A percentile compares a stretch with the other conserved stretches of the same genome.
Evolutionary conservation across 257 asterid genomes (phyloP).

Genomic region (Cordia subcordata): DNA sequence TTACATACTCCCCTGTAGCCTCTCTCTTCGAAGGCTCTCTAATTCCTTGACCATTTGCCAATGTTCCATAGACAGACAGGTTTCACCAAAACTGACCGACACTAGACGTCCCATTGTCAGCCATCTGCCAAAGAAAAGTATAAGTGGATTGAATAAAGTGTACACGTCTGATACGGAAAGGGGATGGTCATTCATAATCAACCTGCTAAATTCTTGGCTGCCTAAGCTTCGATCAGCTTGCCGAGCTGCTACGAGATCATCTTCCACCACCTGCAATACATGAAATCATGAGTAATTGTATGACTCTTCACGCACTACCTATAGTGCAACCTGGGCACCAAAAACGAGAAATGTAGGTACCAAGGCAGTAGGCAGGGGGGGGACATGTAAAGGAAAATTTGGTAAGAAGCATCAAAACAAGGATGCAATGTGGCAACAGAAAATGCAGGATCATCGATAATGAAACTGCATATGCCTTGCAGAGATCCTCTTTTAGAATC

Average conservation of each 20-base stretch:
- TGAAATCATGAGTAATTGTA: background rate
- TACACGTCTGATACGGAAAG: slow-evolving; percentile 3
- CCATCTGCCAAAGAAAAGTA: slow-evolving; percentile 54
- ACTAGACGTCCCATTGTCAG: slow-evolving; percentile 77
- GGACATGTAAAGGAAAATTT: too few relatives aligned
- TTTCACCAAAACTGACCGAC: slow-evolving; percentile 73
- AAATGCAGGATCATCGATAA: too few relatives aligned
- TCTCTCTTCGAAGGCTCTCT: slow-evolving; percentile 61
- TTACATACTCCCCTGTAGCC: slow-evolving; percentile 32
- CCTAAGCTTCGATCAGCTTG: slow-evolving; percentile 81
- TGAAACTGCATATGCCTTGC: too few relatives aligned
- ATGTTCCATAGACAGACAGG: slow-evolving; percentile 60
- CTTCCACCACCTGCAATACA: slow-evolving; percentile 57
- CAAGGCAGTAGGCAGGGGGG: too few relatives aligned
- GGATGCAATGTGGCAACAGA: too few relatives aligned
- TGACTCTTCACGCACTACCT: too few relatives aligned
- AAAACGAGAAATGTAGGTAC: too few relatives aligned
- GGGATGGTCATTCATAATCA: slow-evolving; percentile 2
- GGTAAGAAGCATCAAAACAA: too few relatives aligned
- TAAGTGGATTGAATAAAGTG: slow-evolving; percentile 6
- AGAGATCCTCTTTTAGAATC: too few relatives aligned
- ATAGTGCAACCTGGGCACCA: too few relatives aligned
- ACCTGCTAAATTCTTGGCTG: slow-evolving; percentile 81
- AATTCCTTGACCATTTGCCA: slow-evolving; percentile 92
- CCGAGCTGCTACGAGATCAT: slow-evolving; percentile 87